These are phyloP conservation scores for Naematelia aurantialba DNA, from an alignment of 768 basidiomycete species.

Conservation along the genomic window DNA sequence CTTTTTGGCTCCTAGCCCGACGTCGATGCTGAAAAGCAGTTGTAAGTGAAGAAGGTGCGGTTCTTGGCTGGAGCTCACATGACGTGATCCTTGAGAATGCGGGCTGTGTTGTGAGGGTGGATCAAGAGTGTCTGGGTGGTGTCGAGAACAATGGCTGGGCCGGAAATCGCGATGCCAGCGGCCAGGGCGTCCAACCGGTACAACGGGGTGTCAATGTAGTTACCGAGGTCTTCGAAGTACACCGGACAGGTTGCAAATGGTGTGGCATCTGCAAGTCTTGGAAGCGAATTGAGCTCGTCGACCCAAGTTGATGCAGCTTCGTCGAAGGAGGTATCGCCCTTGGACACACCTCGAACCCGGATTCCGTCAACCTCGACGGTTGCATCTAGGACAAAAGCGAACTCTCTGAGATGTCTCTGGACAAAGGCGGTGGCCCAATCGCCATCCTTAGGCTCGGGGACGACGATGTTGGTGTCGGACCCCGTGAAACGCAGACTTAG, in stretches of 20 bases:
- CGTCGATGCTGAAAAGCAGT: slow-evolving; percentile 8
- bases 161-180: slow-evolving; percentile 68
- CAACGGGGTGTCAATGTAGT: slow-evolving; percentile 5
- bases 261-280: background rate
- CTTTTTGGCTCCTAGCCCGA: slow-evolving; percentile 9
- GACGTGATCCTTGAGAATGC: background rate
- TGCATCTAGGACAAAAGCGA: slow-evolving; percentile 83
- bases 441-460: slow-evolving; percentile 41
- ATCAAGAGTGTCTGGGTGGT: slow-evolving; percentile 80
- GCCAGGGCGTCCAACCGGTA: slow-evolving; percentile 50
- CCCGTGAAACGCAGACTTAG: slow-evolving; percentile 48
- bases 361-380: slow-evolving; percentile 90
- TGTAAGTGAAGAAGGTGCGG: background rate
- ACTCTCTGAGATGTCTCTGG: slow-evolving; percentile 74
- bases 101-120: background rate
- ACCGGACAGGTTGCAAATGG: slow-evolving; percentile 60
- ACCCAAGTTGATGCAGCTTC: background rate
- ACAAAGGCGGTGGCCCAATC: slow-evolving; percentile 79
- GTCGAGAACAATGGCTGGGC: slow-evolving; percentile 91
- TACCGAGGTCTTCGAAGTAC: slow-evolving; percentile 19
- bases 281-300: background rate
- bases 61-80: background rate
- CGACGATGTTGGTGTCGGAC: slow-evolving; percentile 80
- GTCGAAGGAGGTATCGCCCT: slow-evolving; percentile 45
- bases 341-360: slow-evolving; percentile 89